Evolutionary conservation across 805 yeast species (phyloP).

Genomic region (Starmerella bombi): DNA sequence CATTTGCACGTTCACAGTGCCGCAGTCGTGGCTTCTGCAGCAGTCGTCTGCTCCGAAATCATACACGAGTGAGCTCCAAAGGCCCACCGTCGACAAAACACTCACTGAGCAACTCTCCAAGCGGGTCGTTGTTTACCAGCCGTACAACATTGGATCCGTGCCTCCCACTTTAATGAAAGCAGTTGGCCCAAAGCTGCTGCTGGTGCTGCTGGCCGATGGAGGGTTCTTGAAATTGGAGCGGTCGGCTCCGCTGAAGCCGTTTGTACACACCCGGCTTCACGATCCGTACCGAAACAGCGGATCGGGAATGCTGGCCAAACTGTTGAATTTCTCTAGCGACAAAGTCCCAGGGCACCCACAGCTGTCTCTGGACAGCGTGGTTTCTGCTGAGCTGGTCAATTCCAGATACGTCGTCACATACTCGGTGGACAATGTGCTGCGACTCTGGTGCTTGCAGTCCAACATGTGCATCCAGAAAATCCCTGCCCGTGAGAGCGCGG

Average conservation of each 20-base stretch:
- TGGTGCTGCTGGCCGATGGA: constrained; percentile 64
- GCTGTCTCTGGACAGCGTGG: constrained; percentile 29
- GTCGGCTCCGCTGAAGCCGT: constrained; percentile 24
- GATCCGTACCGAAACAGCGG: constrained; percentile 12
- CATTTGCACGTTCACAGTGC: constrained; percentile 35
- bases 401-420: constrained; percentile 34
- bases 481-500: background rate
- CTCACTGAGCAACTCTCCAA: no score
- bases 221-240: constrained; percentile 38
- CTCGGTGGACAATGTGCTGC: constrained; percentile 40
- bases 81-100: background rate
- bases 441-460: constrained; percentile 44
- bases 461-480: constrained; percentile 22
- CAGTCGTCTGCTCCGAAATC: background rate
- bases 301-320: constrained; percentile 1
- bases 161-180: constrained; percentile 42
- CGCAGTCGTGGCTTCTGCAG: constrained; percentile 6
- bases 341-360: constrained; percentile 34
- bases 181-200: constrained; percentile 33
- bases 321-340: constrained; percentile 20
- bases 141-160: constrained; percentile 41
- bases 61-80: background rate
- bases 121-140: constrained; percentile 37
- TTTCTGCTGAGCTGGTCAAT: constrained; percentile 27
- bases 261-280: constrained; percentile 29